Evolutionary conservation across 106 monocot species (phyloP).

Genomic region (Allium cepa): DNA sequence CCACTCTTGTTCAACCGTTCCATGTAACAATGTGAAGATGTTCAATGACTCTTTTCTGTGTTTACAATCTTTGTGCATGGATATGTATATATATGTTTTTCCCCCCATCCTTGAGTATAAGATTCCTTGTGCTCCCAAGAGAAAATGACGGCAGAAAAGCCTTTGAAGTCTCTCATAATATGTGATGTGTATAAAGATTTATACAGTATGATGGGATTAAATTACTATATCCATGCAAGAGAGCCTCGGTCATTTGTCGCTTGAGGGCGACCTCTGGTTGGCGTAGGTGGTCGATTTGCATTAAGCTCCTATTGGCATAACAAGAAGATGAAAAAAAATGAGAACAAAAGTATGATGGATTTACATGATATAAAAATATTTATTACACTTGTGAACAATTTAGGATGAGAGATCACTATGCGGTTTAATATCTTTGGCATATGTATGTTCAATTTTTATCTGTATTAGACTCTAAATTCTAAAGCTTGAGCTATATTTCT

Average conservation of each 20-base stretch:
- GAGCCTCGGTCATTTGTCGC: conserved; percentile 69
- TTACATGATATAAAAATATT: no score
- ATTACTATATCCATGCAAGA: conserved; percentile 82
- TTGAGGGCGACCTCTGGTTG: conserved; percentile 92
- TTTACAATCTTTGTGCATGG: no score
- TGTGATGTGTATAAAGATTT: conserved; percentile 1
- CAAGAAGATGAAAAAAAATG: neutral
- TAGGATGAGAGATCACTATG: neutral
- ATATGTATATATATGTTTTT: neutral
- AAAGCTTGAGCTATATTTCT: no score
- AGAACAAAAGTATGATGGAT: neutral
- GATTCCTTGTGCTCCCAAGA: neutral
- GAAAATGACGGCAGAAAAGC: conserved; percentile 1
- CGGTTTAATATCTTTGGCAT: no score
- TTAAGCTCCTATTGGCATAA: conserved; percentile 69
- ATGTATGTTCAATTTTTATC: neutral
- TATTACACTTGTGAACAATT: neutral
- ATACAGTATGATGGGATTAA: neutral
- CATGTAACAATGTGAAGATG: no score
- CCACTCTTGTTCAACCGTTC: no score
- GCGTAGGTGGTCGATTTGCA: conserved; percentile 92
- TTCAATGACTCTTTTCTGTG: no score
- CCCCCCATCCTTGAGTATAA: conserved; percentile 3
- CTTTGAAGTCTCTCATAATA: conserved; percentile 1
- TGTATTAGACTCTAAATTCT: neutral